Evolutionary conservation across 2,329 filamentous ascomycete species (phyloP), one percentile per base, ranked within the genome.

Genomic region (Fusarium equiseti): DNA sequence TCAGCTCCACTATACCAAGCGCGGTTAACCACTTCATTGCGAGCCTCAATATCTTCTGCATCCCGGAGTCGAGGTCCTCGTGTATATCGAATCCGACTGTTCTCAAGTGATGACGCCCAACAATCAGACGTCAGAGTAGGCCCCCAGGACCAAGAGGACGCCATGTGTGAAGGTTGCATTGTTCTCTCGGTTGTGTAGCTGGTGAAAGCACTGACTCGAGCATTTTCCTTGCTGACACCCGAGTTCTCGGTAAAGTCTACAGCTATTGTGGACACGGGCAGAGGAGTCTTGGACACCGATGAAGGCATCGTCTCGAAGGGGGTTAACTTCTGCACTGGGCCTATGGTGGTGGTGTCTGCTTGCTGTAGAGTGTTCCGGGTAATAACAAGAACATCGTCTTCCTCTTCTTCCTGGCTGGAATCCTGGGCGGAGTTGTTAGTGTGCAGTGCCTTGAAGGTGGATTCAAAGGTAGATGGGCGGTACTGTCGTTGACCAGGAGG

Each of bases 401-500:
- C 66, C 6, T 79, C 70, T 10, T 76, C 75, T 6, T 79, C 77
- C 16, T 70, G 72, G 46, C 58, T 43, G 22, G 66, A 66, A 8
- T 67, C 74, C 42, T 78, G 76, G 10, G 67, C 26, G 20, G 59
- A 65, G 6, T 49, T n/a, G 31, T 75, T 73, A 26, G 76, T 75
- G 18, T 78, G 77, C 32, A 79, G 74, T 32, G 78, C 74, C 59
- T 78, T 81, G 61, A 80, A 75, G 3, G 79, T 77, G 11, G 77
- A 75, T 29, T 86, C 83, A 35, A 84, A 79, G 4, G 81, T 81
- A 26, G 81, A 79, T n/a, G 84, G 79, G 22, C 80, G 83, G 69
- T 83, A 83, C 59, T 85, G 84, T 44, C 86, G 83, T 63, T 85
- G 83, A 22, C 86, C 86, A 15, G 86, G 86, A 44, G 86, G 86